A percentile compares a stretch with the other conserved stretches of the same genome.
These are phyloP conservation scores for Trichosporon sp. DNA, from an alignment of 1,284 basidiomycete genomes.

Conservation along the genomic window DNA sequence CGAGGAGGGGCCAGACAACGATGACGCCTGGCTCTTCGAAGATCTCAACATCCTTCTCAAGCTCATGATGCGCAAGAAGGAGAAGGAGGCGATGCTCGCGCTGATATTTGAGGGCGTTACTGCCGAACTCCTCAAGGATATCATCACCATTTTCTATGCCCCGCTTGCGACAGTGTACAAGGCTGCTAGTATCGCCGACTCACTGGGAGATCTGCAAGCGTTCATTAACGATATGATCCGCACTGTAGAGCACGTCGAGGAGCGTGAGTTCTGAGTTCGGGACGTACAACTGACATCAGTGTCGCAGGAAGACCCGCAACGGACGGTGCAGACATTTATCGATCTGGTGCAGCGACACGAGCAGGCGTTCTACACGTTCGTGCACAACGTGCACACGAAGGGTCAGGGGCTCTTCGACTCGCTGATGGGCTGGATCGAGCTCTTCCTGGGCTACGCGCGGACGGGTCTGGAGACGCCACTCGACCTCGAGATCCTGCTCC, in stretches of 20 bases:
- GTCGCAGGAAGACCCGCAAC: conserved; percentile 72
- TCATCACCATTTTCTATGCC: conserved; percentile 97
- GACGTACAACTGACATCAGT: conserved; percentile 51
- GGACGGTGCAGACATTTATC: conserved; percentile 89
- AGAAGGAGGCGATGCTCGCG: conserved; percentile 87
- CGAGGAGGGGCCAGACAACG: conserved; percentile 83
- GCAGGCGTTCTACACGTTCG: conserved; percentile 91
- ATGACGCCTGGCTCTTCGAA: conserved; percentile 92
- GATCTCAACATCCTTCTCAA: conserved; percentile 74
- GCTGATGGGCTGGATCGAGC: conserved; percentile 95
- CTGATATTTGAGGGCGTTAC: conserved; percentile 97
- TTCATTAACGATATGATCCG: conserved; percentile 94
- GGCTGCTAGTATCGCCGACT: conserved; percentile 94
- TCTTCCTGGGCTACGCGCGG: conserved; percentile 86
- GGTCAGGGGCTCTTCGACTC: conserved; percentile 89
- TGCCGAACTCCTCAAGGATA: conserved; percentile 91
- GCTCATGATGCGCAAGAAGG: conserved; percentile 71
- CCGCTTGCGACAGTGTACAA: conserved; percentile 98
- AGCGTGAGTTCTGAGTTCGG: conserved; percentile 57
- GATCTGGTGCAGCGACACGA: conserved; percentile 91
- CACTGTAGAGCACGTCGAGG: conserved; percentile 88
- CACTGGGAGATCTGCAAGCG: conserved; percentile 81
- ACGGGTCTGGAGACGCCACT: conserved; percentile 66
- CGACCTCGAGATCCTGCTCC: conserved; percentile 79
- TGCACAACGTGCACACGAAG: conserved; percentile 97